These are phyloP conservation scores for Kockiozyma suomiensis DNA, from an alignment of 805 yeast genomes.

Conservation along the genomic window DNA sequence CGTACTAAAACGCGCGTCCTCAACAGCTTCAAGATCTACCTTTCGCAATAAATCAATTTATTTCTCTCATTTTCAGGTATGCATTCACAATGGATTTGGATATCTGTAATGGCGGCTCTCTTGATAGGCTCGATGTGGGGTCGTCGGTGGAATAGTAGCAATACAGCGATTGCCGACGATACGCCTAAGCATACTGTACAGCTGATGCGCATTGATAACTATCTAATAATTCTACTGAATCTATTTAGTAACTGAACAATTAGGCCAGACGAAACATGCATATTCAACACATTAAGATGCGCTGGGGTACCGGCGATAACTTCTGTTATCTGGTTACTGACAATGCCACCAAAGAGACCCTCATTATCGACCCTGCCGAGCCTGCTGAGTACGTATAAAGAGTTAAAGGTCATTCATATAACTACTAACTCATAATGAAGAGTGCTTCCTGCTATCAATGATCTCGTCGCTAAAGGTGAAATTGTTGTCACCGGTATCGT, in stretches of 20 bases:
- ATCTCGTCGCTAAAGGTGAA: constrained; percentile 42
- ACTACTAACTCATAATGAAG: not conserved
- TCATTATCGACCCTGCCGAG: constrained; percentile 92
- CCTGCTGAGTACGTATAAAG: constrained; percentile 57
- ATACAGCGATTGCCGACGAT: not conserved
- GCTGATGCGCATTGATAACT: not conserved
- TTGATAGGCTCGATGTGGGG: not conserved
- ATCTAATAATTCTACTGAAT: not conserved
- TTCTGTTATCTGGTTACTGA: constrained; percentile 81
- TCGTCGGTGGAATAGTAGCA: not conserved
- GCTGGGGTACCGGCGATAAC: constrained; percentile 94
- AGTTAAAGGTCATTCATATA: not conserved
- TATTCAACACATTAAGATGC: constrained; percentile 79
- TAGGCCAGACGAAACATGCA: constrained; percentile 63
- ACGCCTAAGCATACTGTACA: not conserved
- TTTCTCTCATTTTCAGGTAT: not conserved
- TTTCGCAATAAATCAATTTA: not conserved
- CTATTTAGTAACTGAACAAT: not conserved
- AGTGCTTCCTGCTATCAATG: constrained; percentile 51
- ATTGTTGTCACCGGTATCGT: constrained; percentile 72
- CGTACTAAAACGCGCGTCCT: not conserved
- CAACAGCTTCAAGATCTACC: not conserved
- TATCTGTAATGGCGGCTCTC: not conserved
- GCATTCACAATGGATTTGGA: constrained; percentile 1
- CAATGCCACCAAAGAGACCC: constrained; percentile 63